Conservation (phyloP, 495 filamentous ascomycete species). For the Usnea hakonensis region DNA sequence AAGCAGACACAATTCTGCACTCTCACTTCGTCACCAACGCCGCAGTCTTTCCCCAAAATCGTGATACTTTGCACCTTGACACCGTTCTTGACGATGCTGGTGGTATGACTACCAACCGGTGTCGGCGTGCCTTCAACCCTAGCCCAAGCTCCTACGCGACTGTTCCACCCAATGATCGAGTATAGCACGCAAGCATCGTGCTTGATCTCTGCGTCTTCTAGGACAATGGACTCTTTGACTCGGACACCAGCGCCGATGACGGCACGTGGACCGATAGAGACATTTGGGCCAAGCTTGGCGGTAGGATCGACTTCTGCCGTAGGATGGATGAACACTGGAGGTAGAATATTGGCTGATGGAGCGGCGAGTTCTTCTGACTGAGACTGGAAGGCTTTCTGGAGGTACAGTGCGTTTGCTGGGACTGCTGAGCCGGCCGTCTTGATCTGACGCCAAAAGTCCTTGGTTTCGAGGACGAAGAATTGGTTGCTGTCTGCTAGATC, state of each 20-base stretch:
- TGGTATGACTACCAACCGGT: constrained; percentile 79
- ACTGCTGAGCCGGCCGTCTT: constrained; percentile 98
- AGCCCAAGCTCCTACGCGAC: constrained; percentile 93
- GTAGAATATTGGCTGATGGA: constrained; percentile 82
- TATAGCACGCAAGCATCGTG: constrained; percentile 96
- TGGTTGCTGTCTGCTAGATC: constrained; percentile 96
- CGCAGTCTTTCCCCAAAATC: constrained; percentile 94
- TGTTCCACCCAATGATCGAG: constrained; percentile 95
- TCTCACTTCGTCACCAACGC: constrained; percentile 86
- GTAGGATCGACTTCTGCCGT: constrained; percentile 88
- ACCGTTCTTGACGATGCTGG: constrained; percentile 92
- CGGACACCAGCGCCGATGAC: constrained; percentile 80
- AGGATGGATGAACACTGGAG: constrained; percentile 95
- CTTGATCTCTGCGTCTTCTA: constrained; percentile 93
- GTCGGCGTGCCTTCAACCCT: constrained; percentile 95
- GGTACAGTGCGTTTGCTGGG: constrained; percentile 93
- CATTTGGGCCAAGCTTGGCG: constrained; percentile 94
- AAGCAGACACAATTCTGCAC: constrained; percentile 98
- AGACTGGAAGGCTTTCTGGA: constrained; percentile 86
- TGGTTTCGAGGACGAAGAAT: constrained; percentile 97
- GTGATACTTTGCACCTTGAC: constrained; percentile 99
- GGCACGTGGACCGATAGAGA: constrained; percentile 84
- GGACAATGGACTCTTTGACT: constrained; percentile 91
- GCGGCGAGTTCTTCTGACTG: constrained; percentile 73
- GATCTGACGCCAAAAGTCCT: constrained; percentile 99